These are phyloP conservation scores for Gynochthodes officinalis DNA, from an alignment of 257 asterid genomes.

Conservation along the genomic window DNA sequence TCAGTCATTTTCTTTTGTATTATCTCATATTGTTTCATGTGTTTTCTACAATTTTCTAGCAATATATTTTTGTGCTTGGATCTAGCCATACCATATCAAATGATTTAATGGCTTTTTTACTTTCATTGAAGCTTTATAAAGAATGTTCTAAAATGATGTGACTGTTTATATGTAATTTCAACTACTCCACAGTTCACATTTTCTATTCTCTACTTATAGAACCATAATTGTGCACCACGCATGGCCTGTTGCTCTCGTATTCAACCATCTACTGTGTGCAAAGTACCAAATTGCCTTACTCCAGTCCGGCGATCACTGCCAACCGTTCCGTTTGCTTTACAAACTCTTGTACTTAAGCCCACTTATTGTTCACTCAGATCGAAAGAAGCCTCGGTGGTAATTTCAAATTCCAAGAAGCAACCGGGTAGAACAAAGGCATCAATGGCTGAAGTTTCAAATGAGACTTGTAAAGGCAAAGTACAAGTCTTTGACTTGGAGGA, in stretches of 20 bases:
- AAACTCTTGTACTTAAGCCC: background rate
- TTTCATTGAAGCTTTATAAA: background rate
- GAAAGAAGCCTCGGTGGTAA: background rate
- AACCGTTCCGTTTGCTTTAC: background rate
- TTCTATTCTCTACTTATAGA: background rate
- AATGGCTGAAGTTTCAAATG: background rate
- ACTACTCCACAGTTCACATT: background rate
- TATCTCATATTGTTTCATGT: background rate
- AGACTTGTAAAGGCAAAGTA: background rate
- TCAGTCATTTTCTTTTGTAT: background rate
- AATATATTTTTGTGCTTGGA: background rate
- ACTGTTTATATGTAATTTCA: background rate
- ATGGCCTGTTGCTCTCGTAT: constrained; percentile 11
- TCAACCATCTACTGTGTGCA: background rate
- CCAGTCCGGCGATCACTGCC: background rate
- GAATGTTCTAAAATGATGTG: background rate
- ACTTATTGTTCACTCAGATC: constrained; percentile 2
- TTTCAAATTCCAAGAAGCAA: background rate
- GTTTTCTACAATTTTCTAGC: background rate
- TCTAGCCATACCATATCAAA: background rate
- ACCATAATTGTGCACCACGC: background rate
- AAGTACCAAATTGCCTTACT: background rate
- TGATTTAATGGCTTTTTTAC: too few relatives aligned
- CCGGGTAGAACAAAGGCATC: background rate
- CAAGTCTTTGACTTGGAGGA: constrained; percentile 1